A percentile compares a stretch with the other conserved stretches of the same genome.
Evolutionary conservation across 2,329 filamentous ascomycete species (phyloP).

Genomic region (Thelonectria rubi): DNA sequence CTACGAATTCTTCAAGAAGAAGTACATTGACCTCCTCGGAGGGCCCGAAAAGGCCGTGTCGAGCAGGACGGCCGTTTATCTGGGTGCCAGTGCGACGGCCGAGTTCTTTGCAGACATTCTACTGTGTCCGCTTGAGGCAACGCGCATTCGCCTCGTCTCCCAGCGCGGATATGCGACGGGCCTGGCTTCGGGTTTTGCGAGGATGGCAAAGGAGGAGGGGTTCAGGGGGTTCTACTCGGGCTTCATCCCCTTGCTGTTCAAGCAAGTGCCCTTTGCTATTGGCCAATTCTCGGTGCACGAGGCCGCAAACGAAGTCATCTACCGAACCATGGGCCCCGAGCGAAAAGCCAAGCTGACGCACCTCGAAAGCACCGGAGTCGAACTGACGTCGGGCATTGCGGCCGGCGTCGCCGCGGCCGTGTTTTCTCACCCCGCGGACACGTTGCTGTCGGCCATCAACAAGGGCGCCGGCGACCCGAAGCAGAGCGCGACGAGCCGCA

Average conservation of each 20-base stretch:
- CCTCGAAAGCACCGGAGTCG: constrained; percentile 80
- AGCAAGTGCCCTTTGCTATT: constrained; percentile 93
- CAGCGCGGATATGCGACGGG: constrained; percentile 81
- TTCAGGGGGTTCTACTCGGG: constrained; percentile 88
- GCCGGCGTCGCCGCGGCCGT: constrained; percentile 90
- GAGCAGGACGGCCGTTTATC: constrained; percentile 70
- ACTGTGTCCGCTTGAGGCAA: constrained; percentile 91
- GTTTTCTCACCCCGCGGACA: constrained; percentile 88
- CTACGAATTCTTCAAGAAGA: constrained; percentile 95
- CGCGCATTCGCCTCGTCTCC: constrained; percentile 79
- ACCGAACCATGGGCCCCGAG: constrained; percentile 70
- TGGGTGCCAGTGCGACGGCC: constrained; percentile 73
- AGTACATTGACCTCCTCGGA: constrained; percentile 76
- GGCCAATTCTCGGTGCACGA: constrained; percentile 95
- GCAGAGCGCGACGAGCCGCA: constrained; percentile 59
- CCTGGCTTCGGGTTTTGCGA: constrained; percentile 75
- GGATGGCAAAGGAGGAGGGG: constrained; percentile 80
- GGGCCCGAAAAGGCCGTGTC: constrained; percentile 56
- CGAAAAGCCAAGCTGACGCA: constrained; percentile 74
- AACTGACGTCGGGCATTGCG: constrained; percentile 85
- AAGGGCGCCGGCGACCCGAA: constrained; percentile 60
- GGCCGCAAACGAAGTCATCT: constrained; percentile 83
- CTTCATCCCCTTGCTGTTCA: constrained; percentile 86
- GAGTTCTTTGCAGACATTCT: constrained; percentile 81
- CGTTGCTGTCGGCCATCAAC: constrained; percentile 64